Percentiles rank a stretch among this genome's conserved stretches.
Conservation (phyloP, 768 basidiomycete genomes). For the Saitozyma sp. region DNA sequence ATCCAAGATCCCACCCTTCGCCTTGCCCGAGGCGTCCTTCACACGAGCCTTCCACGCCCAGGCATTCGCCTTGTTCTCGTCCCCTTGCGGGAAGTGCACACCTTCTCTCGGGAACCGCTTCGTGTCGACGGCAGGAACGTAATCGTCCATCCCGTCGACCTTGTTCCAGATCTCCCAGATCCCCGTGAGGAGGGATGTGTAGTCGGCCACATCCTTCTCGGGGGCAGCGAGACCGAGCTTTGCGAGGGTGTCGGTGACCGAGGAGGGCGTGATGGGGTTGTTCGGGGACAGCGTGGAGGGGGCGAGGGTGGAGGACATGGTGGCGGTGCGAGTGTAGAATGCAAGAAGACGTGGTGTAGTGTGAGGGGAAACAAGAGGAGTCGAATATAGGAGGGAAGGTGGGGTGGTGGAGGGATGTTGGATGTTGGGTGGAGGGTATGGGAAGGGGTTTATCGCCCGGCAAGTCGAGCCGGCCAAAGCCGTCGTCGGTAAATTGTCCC, state of each 20-base stretch:
- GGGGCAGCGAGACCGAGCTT: conserved; percentile 13
- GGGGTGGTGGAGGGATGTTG: too few species aligned
- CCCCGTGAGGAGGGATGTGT: conserved; percentile 28
- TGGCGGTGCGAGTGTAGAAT: background rate
- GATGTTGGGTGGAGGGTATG: too few species aligned
- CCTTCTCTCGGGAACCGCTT: conserved; percentile 20
- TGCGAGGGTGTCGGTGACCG: conserved; percentile 12
- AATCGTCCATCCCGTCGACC: conserved; percentile 28
- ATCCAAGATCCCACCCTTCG: conserved; percentile 39
- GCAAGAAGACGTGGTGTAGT: too few species aligned
- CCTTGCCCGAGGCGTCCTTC: conserved; percentile 9
- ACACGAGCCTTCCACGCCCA: conserved; percentile 41
- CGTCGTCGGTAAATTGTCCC: too few species aligned
- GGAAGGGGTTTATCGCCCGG: too few species aligned
- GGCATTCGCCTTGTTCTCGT: conserved; percentile 37
- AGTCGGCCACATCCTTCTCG: conserved; percentile 17
- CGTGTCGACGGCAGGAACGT: conserved; percentile 36
- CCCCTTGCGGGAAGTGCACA: conserved; percentile 16
- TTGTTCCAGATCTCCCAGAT: conserved; percentile 34
- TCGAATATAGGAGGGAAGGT: too few species aligned
- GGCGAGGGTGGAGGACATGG: conserved; percentile 24
- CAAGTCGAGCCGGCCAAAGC: too few species aligned
- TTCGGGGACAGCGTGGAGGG: conserved; percentile 22
- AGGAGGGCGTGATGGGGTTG: conserved; percentile 26
- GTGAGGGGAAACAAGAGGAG: too few species aligned